Percentiles rank a stretch among this genome's conserved stretches.
Conservation (phyloP, 2,329 filamentous ascomycete genomes). For the Sarocladiaceae sp. region DNA sequence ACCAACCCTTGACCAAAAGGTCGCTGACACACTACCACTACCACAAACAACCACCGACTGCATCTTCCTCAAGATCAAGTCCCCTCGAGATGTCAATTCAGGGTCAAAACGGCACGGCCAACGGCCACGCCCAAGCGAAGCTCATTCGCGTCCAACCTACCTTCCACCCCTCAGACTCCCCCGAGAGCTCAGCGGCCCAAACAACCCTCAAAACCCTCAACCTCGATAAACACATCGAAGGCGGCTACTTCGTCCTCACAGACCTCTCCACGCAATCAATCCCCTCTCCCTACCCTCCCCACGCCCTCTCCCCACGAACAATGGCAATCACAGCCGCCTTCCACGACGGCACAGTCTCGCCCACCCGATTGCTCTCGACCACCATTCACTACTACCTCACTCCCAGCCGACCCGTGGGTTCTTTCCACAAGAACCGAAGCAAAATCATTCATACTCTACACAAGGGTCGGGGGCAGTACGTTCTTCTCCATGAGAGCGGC, state of each 20-base stretch:
- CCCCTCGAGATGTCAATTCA: neutral
- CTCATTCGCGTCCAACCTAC: slow-evolving; percentile 5
- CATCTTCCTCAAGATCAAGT: neutral
- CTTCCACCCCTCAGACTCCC: slow-evolving; percentile 10
- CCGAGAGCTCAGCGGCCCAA: slow-evolving; percentile 12
- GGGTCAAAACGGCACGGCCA: neutral
- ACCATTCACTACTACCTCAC: slow-evolving; percentile 64
- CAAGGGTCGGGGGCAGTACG: slow-evolving; percentile 57
- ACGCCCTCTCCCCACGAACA: slow-evolving; percentile 31
- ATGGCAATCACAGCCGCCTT: slow-evolving; percentile 23
- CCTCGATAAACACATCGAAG: slow-evolving; percentile 55
- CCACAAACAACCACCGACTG: neutral
- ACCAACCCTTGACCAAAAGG: no score
- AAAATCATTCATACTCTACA: slow-evolving; percentile 64
- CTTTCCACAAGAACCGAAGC: slow-evolving; percentile 60
- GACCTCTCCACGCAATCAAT: slow-evolving; percentile 49
- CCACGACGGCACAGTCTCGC: slow-evolving; percentile 12
- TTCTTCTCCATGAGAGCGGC: slow-evolving; percentile 56
- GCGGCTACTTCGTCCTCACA: slow-evolving; percentile 61
- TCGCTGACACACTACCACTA: no score
- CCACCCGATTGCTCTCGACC: slow-evolving; percentile 50
- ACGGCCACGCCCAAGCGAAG: neutral
- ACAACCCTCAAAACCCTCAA: slow-evolving; percentile 31
- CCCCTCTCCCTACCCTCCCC: slow-evolving; percentile 39
- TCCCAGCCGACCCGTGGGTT: slow-evolving; percentile 47